Evolutionary conservation across 2,329 filamentous ascomycete species (phyloP).

Genomic region (Monosporascus ibericus): DNA sequence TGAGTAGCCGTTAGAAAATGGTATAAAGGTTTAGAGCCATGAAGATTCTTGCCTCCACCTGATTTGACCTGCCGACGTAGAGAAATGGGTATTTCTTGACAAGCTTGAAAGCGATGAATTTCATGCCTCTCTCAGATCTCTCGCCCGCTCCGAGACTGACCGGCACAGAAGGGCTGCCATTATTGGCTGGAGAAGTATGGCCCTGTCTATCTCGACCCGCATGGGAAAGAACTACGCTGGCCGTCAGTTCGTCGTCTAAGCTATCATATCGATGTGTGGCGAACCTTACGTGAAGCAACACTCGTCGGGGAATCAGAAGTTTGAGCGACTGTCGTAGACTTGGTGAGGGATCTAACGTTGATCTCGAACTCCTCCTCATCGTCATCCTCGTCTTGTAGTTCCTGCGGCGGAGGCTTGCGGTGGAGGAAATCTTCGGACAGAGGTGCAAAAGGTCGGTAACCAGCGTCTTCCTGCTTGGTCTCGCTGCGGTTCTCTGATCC

Average conservation of each 20-base stretch:
- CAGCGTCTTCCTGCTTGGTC: conserved; percentile 7
- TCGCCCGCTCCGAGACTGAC: conserved; percentile 21
- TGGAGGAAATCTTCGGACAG: too few relatives aligned
- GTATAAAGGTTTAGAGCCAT: neutral
- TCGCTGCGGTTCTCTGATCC: too few relatives aligned
- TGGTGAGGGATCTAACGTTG: too few relatives aligned
- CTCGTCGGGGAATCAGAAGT: too few relatives aligned
- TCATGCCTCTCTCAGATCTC: conserved; percentile 14
- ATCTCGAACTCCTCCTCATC: too few relatives aligned
- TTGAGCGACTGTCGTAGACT: too few relatives aligned
- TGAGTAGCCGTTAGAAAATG: conserved; percentile 15
- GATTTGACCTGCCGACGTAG: conserved; percentile 51
- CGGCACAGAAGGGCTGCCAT: neutral
- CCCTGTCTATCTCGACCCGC: neutral
- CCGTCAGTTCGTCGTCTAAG: neutral
- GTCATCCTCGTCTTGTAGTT: too few relatives aligned
- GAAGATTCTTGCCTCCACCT: conserved; percentile 31
- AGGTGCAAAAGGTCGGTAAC: too few relatives aligned
- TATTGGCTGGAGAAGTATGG: neutral
- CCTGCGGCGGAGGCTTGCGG: too few relatives aligned
- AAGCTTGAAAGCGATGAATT: conserved; percentile 45
- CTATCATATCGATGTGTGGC: too few relatives aligned
- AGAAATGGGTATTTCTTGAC: conserved; percentile 52
- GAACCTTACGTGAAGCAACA: neutral
- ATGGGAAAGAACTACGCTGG: neutral